Percentiles rank a stretch among this genome's conserved stretches.
phyloP scores from a whole-genome alignment of 2,329 filamentous ascomycete species.

The Alternaria gansuensis region DNA sequence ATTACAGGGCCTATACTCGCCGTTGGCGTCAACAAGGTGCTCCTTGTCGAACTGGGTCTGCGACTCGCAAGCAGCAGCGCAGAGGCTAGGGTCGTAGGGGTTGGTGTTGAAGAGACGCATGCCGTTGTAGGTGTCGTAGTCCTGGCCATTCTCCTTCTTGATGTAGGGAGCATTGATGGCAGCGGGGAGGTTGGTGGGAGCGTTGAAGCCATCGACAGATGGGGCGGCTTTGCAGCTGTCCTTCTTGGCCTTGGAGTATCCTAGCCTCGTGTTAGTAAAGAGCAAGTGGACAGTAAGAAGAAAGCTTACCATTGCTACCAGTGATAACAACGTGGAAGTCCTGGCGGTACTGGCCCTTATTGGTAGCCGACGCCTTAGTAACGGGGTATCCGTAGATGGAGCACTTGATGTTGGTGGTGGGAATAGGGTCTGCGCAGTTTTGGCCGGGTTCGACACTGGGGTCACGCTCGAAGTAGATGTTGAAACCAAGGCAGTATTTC shows the following conservation, averaged over 20 bases:
- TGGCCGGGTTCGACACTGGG: constrained; percentile 26
- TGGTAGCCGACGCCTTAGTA: constrained; percentile 27
- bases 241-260: constrained; percentile 36
- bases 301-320: constrained; percentile 35
- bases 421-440: constrained; percentile 30
- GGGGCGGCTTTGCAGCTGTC: constrained; percentile 15
- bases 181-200: constrained; percentile 27
- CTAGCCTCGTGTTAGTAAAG: constrained; percentile 6
- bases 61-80: constrained; percentile 48
- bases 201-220: constrained; percentile 28
- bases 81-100: constrained; percentile 42
- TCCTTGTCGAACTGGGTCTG: constrained; percentile 49
- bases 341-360: constrained; percentile 36
- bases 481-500: constrained; percentile 42
- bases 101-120: constrained; percentile 43
- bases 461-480: constrained; percentile 44
- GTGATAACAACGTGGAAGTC: constrained; percentile 40
- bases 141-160: constrained; percentile 17
- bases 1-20: constrained; percentile 50
- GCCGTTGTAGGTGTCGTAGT: constrained; percentile 40
- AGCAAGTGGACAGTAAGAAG: background rate
- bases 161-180: constrained; percentile 41
- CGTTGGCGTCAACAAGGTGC: constrained; percentile 35
- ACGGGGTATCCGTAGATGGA: constrained; percentile 43
- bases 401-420: constrained; percentile 42